A percentile compares a stretch with the other conserved stretches of the same genome.
These are phyloP conservation scores for Oryza meyeriana DNA, from an alignment of 176 grass and related monocot genomes.

Conservation along the genomic window DNA sequence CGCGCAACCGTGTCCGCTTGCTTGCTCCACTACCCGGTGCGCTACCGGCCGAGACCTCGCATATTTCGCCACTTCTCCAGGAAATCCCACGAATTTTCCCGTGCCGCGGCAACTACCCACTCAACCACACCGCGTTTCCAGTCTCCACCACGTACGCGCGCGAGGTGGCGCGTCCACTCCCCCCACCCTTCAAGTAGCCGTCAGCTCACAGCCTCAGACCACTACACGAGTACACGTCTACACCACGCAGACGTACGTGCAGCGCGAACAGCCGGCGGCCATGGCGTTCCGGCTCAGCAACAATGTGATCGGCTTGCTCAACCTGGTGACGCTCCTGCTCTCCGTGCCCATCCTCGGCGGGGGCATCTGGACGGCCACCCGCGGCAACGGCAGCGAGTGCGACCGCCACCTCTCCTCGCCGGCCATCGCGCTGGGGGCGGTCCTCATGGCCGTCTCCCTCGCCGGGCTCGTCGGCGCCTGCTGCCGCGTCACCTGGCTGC, in stretches of 20 bases:
- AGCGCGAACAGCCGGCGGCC: too few relatives aligned
- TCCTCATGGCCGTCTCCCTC: conserved; percentile 54
- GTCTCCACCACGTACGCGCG: too few relatives aligned
- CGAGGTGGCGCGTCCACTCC: too few relatives aligned
- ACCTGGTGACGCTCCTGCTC: conserved; percentile 43
- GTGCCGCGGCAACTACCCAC: neutral
- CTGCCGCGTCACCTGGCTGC: conserved; percentile 57
- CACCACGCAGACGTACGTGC: neutral
- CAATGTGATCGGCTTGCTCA: conserved; percentile 49
- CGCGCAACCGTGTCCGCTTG: neutral
- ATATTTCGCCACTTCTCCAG: neutral
- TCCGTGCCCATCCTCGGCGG: conserved; percentile 26
- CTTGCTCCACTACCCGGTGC: neutral
- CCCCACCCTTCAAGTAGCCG: neutral
- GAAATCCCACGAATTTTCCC: neutral
- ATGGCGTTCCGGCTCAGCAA: conserved; percentile 78
- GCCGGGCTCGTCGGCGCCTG: conserved; percentile 48
- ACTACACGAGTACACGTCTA: too few relatives aligned
- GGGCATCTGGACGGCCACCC: conserved; percentile 46
- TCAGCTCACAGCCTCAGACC: neutral
- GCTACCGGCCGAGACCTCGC: neutral
- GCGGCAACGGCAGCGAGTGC: conserved; percentile 49
- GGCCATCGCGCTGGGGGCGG: conserved; percentile 47
- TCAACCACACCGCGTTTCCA: neutral
- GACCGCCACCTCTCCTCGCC: conserved; percentile 56